Percentiles rank a stretch among this genome's conserved stretches.
phyloP scores from a whole-genome alignment of 495 filamentous ascomycete genomes.

The Neurospora sp. region DNA sequence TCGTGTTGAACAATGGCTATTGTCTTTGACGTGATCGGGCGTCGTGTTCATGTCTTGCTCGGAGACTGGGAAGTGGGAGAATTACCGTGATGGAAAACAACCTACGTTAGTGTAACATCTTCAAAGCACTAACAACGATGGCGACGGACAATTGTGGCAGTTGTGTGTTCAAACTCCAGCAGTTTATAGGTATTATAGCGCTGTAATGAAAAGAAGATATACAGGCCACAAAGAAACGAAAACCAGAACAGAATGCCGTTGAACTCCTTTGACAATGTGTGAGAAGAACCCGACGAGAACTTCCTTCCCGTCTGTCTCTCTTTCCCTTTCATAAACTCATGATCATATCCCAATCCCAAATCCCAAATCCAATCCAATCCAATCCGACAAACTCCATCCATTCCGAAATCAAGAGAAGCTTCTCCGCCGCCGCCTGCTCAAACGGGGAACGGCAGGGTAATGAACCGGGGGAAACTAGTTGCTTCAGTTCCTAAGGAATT shows the following conservation, averaged over 20 bases:
- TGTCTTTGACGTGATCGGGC: neutral
- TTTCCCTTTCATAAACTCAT: neutral
- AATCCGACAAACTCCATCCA: neutral
- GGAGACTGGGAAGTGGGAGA: neutral
- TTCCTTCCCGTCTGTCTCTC: neutral
- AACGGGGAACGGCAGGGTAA: neutral
- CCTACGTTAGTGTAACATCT: too few species aligned
- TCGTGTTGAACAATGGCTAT: neutral
- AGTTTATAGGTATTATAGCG: neutral
- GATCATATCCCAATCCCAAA: neutral
- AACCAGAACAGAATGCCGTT: neutral
- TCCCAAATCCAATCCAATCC: neutral
- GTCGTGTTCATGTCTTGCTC: neutral
- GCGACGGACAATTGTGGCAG: too few species aligned
- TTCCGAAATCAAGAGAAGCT: neutral
- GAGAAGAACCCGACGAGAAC: neutral
- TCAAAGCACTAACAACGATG: neutral
- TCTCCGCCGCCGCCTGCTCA: neutral
- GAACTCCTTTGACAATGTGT: neutral
- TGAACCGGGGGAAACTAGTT: constrained; percentile 12
- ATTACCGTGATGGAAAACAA: neutral
- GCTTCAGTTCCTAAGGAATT: constrained; percentile 32
- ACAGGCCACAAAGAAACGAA: neutral
- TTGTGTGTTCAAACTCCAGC: neutral
- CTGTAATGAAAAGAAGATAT: neutral